Base-by-base conservation (phyloP, 2,329 filamentous ascomycete genomes). In the Plenodomus tracheiphilus region DNA sequence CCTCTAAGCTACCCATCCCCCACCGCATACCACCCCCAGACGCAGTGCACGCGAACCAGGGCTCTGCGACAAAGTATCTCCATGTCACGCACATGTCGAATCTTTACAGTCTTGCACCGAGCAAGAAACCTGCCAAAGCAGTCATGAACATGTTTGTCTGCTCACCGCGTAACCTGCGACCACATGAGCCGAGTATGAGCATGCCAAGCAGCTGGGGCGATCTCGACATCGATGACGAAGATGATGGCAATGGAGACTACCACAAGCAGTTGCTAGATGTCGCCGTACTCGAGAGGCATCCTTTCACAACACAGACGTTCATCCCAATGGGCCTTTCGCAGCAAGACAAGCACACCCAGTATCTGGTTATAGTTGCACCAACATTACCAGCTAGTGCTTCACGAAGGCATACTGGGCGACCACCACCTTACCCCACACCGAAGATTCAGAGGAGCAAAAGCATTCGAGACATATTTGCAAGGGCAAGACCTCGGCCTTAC, bases 241-340 rank as follows among this genome's bases (percentile, higher is more conserved):
- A 63, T 21, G 59, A 68, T 13, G 53, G 58, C 11, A 59, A 58
- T 25, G 62, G 46, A 4, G 47, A 64, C 34, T 43, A 36, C 8
- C 49, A 65, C 18, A 57, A 60, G 38, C 57, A 67, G 35, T 52
- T 81, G 3, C 89, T 96, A 68, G 77, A 82, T 39, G 81, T 97
- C 45, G 74, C 75, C 17, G 83, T 96, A 48, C 82, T 97, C 22
- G 94, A 99, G 72, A 81, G 94, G 34, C 94, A 99, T 73, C 93
- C 94, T 0, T 97, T 86, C 74, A 97, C 94, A 1, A 89, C 89
- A 1, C 94, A 99, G 76, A 96, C 91, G 0, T 97, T 99, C 72
- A 81, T 89, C 37, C 94, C 94, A 0, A 77, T 97, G 42, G 82
- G 83, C 30, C 62, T 85, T 21, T 77, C 74, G 1, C 61, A 74